Evolutionary conservation across 495 filamentous ascomycete species (phyloP).

Genomic region (Penicillium parvum): DNA sequence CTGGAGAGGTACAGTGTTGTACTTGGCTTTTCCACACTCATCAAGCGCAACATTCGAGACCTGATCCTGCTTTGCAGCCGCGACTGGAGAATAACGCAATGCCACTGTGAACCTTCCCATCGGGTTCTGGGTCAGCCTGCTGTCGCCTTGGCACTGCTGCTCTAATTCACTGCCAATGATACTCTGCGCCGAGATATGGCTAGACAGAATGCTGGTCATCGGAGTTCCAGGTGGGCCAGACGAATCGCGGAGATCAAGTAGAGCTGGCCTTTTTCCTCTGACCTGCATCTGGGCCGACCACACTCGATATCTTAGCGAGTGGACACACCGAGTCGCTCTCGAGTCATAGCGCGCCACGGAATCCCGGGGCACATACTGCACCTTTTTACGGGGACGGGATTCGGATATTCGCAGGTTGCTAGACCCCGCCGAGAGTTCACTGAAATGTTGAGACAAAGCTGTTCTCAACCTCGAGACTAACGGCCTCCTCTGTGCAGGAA

Average conservation of each 20-base stretch:
- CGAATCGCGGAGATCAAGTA: slow-evolving; percentile 12
- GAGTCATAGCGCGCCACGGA: neutral
- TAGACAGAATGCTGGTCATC: slow-evolving; percentile 23
- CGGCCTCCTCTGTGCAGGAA: too few relatives aligned
- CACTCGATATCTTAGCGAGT: slow-evolving; percentile 23
- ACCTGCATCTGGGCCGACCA: slow-evolving; percentile 42
- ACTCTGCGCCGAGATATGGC: slow-evolving; percentile 18
- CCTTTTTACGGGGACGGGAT: too few relatives aligned
- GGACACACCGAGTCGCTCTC: neutral
- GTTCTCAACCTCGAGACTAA: too few relatives aligned
- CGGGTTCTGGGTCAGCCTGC: neutral
- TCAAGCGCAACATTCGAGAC: neutral
- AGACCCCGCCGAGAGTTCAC: neutral
- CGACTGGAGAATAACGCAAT: too few relatives aligned
- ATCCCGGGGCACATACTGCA: too few relatives aligned
- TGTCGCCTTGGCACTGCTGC: neutral
- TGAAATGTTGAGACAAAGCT: neutral
- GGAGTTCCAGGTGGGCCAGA: slow-evolving; percentile 40
- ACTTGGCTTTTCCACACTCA: slow-evolving; percentile 1
- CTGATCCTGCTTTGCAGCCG: neutral
- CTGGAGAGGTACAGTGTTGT: slow-evolving; percentile 9
- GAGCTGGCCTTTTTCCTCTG: slow-evolving; percentile 8
- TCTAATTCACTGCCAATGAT: neutral
- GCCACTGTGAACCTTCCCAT: neutral
- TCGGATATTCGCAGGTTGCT: neutral